Base-by-base conservation (phyloP, 2,329 filamentous ascomycete species). In the Chrysosphaeria jannelii region DNA sequence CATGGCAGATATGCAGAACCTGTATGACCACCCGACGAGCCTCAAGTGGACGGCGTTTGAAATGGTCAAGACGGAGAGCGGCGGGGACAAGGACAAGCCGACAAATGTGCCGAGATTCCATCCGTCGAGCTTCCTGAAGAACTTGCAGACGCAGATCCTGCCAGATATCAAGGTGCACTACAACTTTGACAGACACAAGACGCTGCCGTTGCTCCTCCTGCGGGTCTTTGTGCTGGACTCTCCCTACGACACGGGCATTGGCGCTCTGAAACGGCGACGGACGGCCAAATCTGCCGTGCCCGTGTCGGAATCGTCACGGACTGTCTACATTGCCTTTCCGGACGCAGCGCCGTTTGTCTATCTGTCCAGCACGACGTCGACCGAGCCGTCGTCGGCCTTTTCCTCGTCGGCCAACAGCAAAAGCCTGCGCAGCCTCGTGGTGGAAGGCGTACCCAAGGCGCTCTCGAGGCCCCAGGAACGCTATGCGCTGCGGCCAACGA, bases 121-220 rank as follows among this genome's bases (percentile, higher is more conserved):
- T 35, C 69, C 74, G 1, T 62, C 70, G 4, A 72, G 68, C 0
- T 89, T 89, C 39, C 49, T 88, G 18, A 59, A 61, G 31, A 69
- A 67, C 32, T 57, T 90, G 3, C 69, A 79, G 33, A 50, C 52
- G 19, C 66, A 79, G 36, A 56, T 78, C 10, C 51, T 74, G 2
- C 71, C 75, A 1, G 57, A 85, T 28, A 59, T 79, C 33, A 88
- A 85, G 41, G 70, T 71, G 5, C 72, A 88, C 42, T 85, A 75
- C 40, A 67, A 74, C 34, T 59, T 85, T 29, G 64, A 70, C 32
- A 59, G 67, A n/a, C 67, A 71, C 25, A 51, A 57, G 25, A 50
- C 53, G 2, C 48, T 70, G n/a, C 61, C 71, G 0, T 47, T 85
- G 4, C 54, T 72, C 1, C 50, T 85, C 13, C 46, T 88, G n/a